Base-by-base conservation (phyloP, 2,329 filamentous ascomycete species). In the Monilinia aucupariae region DNA sequence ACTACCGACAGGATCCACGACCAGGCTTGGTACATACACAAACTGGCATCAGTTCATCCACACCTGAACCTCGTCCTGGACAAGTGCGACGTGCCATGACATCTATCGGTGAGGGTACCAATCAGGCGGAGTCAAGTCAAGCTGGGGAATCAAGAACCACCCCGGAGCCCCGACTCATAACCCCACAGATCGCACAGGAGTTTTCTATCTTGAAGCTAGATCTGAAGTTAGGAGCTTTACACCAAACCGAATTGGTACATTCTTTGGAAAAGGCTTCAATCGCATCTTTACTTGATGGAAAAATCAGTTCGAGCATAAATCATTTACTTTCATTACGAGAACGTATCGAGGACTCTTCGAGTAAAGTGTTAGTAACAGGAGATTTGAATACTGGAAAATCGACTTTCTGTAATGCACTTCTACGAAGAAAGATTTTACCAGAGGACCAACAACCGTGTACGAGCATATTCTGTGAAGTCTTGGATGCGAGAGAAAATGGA, bases 401-500 rank as follows among this genome's bases (percentile, higher is more conserved):
- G 4, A 99, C 94, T 0, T 99, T 99, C 71, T 99, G 94, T 78
- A 99, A 99, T 76, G 94, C 94, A n/a, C 80, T 99, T 2, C 78
- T 99, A 48, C 88, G 94, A 65, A 86, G 92, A 66, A 97, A 97
- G 76, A 85, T 99, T 34, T 78, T 99, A 4, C 94, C 94, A 0
- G 94, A 97, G 76, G 94, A 99, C 71, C 93, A 99, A 75, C 94
- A 97, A 74, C 94, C 94, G 1, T 99, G 94, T 76, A 99, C 94
- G 2, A 94, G 91, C 76, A 96, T 99, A 63, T 99, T 99, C 77
- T 99, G 94, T 74, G 94, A 99, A 74, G 94, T 99, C 2, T 77
- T 99, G 64, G 92, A 99, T 76, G 89, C 90, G 6, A 85, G 91
- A 68, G 92, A 97, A 74, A 99, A 99, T 72, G 87, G 86, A 37